Percentiles rank a stretch among this genome's conserved stretches.
These are phyloP conservation scores for Avena sativa DNA, from an alignment of 176 grass and related monocot species.

Conservation along the genomic window DNA sequence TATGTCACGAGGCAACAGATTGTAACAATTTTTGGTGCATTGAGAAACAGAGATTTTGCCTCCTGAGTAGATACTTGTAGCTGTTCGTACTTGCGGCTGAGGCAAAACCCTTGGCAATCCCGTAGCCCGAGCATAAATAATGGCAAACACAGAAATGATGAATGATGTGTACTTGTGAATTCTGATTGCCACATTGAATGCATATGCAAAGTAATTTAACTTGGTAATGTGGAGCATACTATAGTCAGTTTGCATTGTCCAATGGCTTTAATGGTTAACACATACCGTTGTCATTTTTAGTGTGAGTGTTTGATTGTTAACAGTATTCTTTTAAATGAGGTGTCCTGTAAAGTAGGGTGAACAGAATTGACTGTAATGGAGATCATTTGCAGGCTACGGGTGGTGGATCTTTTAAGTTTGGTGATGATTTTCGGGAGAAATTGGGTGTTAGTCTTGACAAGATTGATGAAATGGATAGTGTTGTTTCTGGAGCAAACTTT, in stretches of 20 bases:
- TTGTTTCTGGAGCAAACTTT: constrained; percentile 91
- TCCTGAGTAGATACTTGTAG: neutral
- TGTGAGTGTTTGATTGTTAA: neutral
- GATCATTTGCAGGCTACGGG: constrained; percentile 77
- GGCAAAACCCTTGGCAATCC: neutral
- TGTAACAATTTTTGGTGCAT: neutral
- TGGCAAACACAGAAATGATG: constrained; percentile 5
- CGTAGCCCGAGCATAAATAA: neutral
- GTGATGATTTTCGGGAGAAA: constrained; percentile 72
- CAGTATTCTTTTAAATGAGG: neutral
- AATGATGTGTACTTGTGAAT: constrained; percentile 5
- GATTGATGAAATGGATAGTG: constrained; percentile 95
- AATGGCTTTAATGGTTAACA: constrained; percentile 22
- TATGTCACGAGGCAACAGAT: neutral
- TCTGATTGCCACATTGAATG: constrained; percentile 10
- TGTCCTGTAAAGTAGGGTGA: constrained; percentile 11
- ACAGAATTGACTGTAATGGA: constrained; percentile 37
- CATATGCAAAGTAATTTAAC: neutral
- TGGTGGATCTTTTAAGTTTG: constrained; percentile 91
- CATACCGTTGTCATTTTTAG: neutral
- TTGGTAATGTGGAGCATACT: neutral
- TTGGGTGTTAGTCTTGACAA: constrained; percentile 92
- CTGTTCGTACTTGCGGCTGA: constrained; percentile 14
- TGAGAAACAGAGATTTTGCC: neutral
- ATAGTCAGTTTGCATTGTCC: neutral